Evolutionary conservation across 2,329 filamentous ascomycete species (phyloP).

Genomic region (Fusarium sp.): DNA sequence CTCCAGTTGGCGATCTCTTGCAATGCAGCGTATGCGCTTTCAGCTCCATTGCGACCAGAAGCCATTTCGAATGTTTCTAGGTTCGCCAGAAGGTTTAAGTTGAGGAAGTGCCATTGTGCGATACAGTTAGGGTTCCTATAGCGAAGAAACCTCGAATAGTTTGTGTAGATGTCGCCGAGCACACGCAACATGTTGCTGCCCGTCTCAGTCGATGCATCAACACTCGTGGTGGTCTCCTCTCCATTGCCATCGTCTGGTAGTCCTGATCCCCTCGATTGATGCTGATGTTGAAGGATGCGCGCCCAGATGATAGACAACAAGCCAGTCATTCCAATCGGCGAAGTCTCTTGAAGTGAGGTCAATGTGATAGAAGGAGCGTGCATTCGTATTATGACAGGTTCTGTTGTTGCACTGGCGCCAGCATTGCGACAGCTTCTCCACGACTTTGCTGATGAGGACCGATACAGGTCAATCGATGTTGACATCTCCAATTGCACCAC

Average conservation of each 20-base stretch:
- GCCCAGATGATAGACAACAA: conserved; percentile 4
- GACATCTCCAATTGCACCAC: conserved; percentile 6
- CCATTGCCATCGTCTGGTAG: background rate
- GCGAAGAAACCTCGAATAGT: background rate
- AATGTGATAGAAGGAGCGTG: background rate
- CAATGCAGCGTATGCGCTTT: background rate
- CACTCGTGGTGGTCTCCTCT: rapidly evolving
- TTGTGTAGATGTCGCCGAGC: background rate
- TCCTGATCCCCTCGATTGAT: background rate
- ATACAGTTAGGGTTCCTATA: conserved; percentile 8
- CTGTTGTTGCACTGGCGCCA: background rate
- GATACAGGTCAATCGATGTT: background rate
- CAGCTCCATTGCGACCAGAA: background rate
- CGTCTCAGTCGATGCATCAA: background rate
- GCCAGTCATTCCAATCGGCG: conserved; percentile 1
- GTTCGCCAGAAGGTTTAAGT: background rate
- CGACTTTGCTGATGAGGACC: background rate
- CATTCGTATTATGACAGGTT: background rate
- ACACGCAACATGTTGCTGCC: background rate
- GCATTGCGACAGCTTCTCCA: background rate
- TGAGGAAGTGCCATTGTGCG: conserved; percentile 3
- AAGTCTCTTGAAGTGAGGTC: background rate
- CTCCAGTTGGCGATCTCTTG: conserved; percentile 11
- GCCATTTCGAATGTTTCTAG: conserved; percentile 16
- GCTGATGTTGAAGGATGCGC: background rate